Base-by-base conservation (phyloP, 179 eudicot genomes). In the Amaranthus tricolor region DNA sequence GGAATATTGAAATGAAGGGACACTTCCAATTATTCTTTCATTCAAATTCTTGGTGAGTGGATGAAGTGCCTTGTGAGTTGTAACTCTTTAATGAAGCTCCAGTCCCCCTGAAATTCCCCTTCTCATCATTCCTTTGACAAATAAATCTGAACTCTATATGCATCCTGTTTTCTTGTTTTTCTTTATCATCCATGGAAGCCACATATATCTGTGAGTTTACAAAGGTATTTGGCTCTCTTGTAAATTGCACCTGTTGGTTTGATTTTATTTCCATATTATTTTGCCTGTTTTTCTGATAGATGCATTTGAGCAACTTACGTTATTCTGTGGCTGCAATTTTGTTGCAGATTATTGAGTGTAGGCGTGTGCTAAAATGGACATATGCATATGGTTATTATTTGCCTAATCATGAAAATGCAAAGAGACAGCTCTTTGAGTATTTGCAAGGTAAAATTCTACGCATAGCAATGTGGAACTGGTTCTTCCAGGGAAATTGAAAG, bases 281-380 rank as follows among this genome's bases (percentile, higher is more conserved):
- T 52, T 52, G 13, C 51, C 62, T 11, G 10, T 63, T 9, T 7
- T 55, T 6, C 11, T 17, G 24, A 40, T 70, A 43, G 73, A 16
- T 70, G 48, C 31, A n/a, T 40, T 5, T 43, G 16, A 21, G 49
- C 60, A 66, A 9, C 21, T 8, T 54, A 9, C 16, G 15, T 9
- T 62, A 19, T 9, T 15, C 43, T 53, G 21, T 45, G 9, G 6
- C 49, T 66, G 17, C 24, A 47, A 47, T 45, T 47, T 40, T 72
- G 58, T 62, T 70, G 44, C 88, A 87, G 84, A 84, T 87, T 10
- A 75, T 87, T n/a, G 88, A 87, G 67, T 87, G 88, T 78, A 81
- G 90, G 63, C 86, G 85, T 60, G 85, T 87, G 45, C 69, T 87
- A 68, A 85, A 82, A 75, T 87, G 90, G 88, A 83, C 87, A 1